A percentile compares a stretch with the other conserved stretches of the same genome.
Conservation (phyloP, 2,329 filamentous ascomycete genomes). For the Myriosclerotinia duriaeana region DNA sequence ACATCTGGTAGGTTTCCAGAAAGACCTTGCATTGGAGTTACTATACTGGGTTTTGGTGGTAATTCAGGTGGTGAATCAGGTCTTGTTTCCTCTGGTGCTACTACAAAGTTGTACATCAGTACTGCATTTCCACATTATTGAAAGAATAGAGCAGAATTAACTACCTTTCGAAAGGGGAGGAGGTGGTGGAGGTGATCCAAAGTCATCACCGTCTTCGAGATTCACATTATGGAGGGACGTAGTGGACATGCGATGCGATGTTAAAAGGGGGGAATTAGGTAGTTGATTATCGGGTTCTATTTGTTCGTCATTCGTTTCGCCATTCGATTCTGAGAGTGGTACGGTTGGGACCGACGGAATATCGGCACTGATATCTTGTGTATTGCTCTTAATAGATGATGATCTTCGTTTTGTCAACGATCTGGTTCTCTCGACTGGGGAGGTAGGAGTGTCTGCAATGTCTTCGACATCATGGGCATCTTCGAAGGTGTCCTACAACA, state of each 20-base stretch:
- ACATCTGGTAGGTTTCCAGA: conserved; percentile 70
- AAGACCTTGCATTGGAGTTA: conserved; percentile 62
- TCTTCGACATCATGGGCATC: conserved; percentile 65
- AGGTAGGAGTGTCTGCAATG: conserved; percentile 28
- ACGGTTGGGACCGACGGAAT: conserved; percentile 30
- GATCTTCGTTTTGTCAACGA: conserved; percentile 46
- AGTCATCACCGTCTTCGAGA: conserved; percentile 47
- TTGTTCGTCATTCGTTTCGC: conserved; percentile 36
- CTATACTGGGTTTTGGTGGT: conserved; percentile 38
- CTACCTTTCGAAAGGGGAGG: conserved; percentile 21
- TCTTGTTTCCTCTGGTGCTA: conserved; percentile 37
- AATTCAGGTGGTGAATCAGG: conserved; percentile 32
- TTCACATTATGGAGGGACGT: conserved; percentile 63
- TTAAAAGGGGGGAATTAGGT: conserved; percentile 50
- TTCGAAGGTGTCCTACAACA: conserved; percentile 71
- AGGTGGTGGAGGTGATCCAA: conserved; percentile 26
- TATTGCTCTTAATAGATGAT: conserved; percentile 36
- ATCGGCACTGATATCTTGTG: conserved; percentile 37
- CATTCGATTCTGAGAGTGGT: conserved; percentile 35
- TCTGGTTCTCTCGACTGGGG: conserved; percentile 35
- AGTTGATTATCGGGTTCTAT: conserved; percentile 33
- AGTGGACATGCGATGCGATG: conserved; percentile 54
- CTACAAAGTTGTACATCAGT: conserved; percentile 19
- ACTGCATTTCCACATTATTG: not conserved
- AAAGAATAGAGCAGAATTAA: not conserved